Evolutionary conservation across 2,329 filamentous ascomycete genomes (phyloP).

Genomic region (Aureobasidium vineae): DNA sequence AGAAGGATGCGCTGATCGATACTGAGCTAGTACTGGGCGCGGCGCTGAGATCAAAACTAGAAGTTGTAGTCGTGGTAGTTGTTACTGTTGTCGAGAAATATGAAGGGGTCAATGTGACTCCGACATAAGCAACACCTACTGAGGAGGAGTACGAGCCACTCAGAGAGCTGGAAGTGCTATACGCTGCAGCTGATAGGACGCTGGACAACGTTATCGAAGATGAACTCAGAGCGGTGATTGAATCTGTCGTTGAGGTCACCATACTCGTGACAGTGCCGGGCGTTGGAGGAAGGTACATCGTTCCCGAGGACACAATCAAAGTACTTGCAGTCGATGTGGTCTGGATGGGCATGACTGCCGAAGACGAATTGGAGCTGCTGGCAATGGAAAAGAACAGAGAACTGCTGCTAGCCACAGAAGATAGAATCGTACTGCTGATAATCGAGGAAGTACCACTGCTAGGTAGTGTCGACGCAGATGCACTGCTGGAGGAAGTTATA

Average conservation of each 20-base stretch:
- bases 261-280: constrained; percentile 3
- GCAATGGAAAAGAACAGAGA: no score
- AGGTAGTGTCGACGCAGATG: background rate
- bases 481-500: background rate
- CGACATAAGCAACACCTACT: background rate
- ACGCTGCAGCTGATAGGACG: background rate
- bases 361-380: background rate
- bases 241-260: background rate
- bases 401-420: background rate
- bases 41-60: background rate
- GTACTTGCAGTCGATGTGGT: background rate
- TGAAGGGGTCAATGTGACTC: background rate
- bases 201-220: background rate
- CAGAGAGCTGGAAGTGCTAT: background rate
- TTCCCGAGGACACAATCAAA: background rate
- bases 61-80: background rate
- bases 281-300: background rate
- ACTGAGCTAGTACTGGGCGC: background rate
- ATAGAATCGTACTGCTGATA: background rate
- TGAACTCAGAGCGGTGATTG: background rate
- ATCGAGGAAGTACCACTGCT: background rate
- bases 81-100: background rate
- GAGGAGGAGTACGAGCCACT: constrained; percentile 1
- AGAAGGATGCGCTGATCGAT: background rate
- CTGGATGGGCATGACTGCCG: background rate